A percentile compares a stretch with the other conserved stretches of the same genome.
Conservation (phyloP, 805 yeast species). For the Ogataea sp. region DNA sequence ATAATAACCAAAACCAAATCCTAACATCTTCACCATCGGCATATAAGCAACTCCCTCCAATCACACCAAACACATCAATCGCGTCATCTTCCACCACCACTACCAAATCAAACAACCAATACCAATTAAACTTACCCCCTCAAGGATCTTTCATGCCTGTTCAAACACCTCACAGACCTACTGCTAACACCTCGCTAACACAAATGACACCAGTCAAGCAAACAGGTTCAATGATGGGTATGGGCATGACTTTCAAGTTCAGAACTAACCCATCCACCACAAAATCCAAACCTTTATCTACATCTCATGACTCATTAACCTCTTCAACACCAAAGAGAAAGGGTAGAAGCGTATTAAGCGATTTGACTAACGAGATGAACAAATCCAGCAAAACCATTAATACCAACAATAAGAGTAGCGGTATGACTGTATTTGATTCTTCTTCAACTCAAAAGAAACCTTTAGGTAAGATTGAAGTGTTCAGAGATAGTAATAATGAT, state of each 20-base stretch:
- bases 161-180: conserved; percentile 9
- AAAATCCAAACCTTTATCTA: conserved; percentile 19
- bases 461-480: conserved; percentile 1
- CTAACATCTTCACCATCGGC: conserved; percentile 1
- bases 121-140: conserved; percentile 7
- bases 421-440: conserved; percentile 3
- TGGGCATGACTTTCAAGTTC: conserved; percentile 31
- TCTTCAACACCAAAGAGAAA: background rate
- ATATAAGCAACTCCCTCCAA: background rate
- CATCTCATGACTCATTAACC: conserved; percentile 6
- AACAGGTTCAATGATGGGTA: conserved; percentile 12
- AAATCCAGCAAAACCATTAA: too few relatives aligned
- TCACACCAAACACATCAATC: too few relatives aligned
- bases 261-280: conserved; percentile 14
- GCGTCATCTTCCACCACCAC: background rate
- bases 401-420: too few relatives aligned
- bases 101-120: background rate
- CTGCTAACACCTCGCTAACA: background rate
- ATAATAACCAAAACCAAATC: too few relatives aligned
- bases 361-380: too few relatives aligned
- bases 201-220: conserved; percentile 3
- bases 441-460: background rate
- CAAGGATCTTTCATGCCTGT: conserved; percentile 16
- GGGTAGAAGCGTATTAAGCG: too few relatives aligned
- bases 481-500: background rate